A percentile compares a stretch with the other conserved stretches of the same genome.
Conservation (phyloP, 1,284 basidiomycete species). For the Inonotus obliquus region DNA sequence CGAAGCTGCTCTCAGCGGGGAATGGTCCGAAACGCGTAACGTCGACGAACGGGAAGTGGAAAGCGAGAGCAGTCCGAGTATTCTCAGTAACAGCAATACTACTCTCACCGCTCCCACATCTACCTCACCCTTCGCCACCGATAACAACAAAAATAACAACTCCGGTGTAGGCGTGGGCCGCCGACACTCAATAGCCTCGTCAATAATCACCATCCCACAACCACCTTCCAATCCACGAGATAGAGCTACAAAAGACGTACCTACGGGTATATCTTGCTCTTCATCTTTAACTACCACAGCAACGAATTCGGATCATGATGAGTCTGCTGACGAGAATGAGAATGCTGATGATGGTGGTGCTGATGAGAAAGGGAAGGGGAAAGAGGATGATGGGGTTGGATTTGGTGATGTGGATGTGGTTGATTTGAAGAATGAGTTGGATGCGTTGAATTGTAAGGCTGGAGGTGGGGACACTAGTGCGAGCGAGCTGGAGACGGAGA, state of each 20-base stretch:
- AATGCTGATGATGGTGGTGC: no score
- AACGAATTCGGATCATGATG: constrained; percentile 44
- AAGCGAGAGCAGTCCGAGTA: not conserved
- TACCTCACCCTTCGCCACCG: no score
- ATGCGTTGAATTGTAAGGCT: not conserved
- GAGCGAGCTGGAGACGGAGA: constrained; percentile 4
- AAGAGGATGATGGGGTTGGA: no score
- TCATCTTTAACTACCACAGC: constrained; percentile 39
- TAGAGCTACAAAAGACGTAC: constrained; percentile 33
- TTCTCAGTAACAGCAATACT: not conserved
- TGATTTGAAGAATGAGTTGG: constrained; percentile 12
- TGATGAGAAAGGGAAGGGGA: no score
- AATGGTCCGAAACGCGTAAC: constrained; percentile 61
- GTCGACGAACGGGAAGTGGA: not conserved
- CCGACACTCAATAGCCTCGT: constrained; percentile 64
- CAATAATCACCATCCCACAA: constrained; percentile 76
- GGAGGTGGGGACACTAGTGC: constrained; percentile 8
- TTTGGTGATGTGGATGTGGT: constrained; percentile 29
- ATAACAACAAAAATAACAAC: not conserved
- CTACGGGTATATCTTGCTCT: constrained; percentile 50
- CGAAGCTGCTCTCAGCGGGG: constrained; percentile 74
- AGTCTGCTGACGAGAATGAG: constrained; percentile 33
- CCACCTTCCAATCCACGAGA: constrained; percentile 52
- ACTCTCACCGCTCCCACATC: no score
- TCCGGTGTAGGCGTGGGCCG: constrained; percentile 30